These are phyloP conservation scores for Daldinia concentrica DNA, from an alignment of 495 filamentous ascomycete species.

Conservation along the genomic window DNA sequence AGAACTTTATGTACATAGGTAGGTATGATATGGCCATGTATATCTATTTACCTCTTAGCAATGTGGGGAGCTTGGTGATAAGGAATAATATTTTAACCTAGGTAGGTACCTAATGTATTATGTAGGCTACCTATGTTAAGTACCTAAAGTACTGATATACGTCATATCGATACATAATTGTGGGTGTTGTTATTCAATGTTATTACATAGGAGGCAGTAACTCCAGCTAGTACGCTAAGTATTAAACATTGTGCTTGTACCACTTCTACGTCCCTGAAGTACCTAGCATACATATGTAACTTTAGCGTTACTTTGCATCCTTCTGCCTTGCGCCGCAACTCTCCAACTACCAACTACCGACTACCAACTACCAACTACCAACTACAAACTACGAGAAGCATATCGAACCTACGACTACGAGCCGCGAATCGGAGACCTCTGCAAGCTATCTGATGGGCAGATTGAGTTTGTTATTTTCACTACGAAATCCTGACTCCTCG, in stretches of 20 bases:
- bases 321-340: slow-evolving; percentile 30
- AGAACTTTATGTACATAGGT: no score
- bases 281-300: no score
- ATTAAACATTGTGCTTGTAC: slow-evolving; percentile 2
- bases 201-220: background rate
- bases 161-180: no score
- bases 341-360: slow-evolving; percentile 9
- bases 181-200: background rate
- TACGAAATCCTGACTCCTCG: background rate
- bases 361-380: slow-evolving; percentile 6
- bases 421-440: background rate
- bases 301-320: slow-evolving; percentile 4
- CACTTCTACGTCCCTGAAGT: background rate
- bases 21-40: no score
- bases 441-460: background rate
- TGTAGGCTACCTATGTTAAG: no score
- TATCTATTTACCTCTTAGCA: no score
- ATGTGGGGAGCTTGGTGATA: no score
- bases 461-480: background rate
- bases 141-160: no score
- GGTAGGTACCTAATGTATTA: no score
- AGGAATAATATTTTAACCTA: no score
- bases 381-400: slow-evolving; percentile 1
- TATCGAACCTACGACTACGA: background rate
- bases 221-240: no score